Conservation (phyloP, 257 asterid species). For the Solanum tacnaense region DNA sequence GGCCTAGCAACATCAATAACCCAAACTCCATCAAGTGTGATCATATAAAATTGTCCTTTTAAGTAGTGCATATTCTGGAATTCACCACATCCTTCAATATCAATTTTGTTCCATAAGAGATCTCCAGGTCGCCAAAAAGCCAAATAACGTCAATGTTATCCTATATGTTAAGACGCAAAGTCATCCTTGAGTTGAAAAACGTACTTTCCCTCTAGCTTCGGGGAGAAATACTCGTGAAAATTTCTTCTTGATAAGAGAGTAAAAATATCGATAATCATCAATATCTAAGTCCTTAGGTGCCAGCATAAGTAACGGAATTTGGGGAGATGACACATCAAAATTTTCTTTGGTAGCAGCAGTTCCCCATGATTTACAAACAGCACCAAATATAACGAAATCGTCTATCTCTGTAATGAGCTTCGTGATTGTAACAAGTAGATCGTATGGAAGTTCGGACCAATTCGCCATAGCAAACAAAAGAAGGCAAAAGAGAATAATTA, state of each 20-base stretch:
- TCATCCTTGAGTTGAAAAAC: neutral
- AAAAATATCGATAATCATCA: neutral
- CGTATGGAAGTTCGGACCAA: neutral
- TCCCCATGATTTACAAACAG: neutral
- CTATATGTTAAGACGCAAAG: no score
- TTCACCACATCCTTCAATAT: neutral
- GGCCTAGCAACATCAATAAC: no score
- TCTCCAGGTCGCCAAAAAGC: neutral
- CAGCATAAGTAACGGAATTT: neutral
- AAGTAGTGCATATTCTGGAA: neutral
- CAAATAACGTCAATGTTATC: neutral
- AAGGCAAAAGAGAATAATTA: no score
- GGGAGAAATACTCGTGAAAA: neutral
- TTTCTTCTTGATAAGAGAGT: neutral
- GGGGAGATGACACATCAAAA: neutral
- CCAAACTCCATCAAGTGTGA: no score
- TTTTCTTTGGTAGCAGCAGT: neutral
- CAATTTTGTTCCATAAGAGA: neutral
- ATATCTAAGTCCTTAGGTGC: neutral
- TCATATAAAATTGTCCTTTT: neutral
- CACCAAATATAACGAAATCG: neutral
- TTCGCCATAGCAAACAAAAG: neutral
- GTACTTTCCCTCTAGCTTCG: neutral
- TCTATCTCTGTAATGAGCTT: neutral
- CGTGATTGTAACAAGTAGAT: neutral